Evolutionary conservation across 2,329 filamentous ascomycete genomes (phyloP).

Genomic region (Pseudogymnoascus sp.): DNA sequence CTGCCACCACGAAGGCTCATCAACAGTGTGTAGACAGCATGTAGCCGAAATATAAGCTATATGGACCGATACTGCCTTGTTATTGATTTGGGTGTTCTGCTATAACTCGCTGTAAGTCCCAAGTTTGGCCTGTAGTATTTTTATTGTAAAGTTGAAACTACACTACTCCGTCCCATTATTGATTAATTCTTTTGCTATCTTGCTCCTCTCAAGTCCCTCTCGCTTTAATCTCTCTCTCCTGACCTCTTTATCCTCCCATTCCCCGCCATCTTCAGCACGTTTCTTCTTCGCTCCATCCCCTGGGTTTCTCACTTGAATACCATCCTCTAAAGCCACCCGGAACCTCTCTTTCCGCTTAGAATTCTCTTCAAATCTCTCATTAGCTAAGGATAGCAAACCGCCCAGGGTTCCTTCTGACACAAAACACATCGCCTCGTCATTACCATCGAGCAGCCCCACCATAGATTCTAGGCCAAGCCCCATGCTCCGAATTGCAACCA

Average conservation of each 20-base stretch:
- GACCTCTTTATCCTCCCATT: conserved; percentile 48
- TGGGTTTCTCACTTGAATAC: conserved; percentile 16
- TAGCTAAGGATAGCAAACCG: conserved; percentile 61
- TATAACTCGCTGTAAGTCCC: background rate
- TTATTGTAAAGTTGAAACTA: background rate
- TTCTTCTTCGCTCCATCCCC: conserved; percentile 16
- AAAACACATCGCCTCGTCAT: conserved; percentile 40
- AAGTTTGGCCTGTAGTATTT: background rate
- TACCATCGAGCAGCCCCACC: conserved; percentile 44
- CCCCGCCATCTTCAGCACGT: conserved; percentile 32
- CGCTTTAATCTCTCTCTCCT: conserved; percentile 49
- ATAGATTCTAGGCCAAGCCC: conserved; percentile 77
- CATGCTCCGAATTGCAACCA: conserved; percentile 79
- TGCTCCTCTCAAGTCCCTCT: conserved; percentile 48
- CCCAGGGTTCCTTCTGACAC: conserved; percentile 63
- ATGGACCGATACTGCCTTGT: background rate
- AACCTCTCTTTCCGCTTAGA: conserved; percentile 61
- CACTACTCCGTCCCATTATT: background rate
- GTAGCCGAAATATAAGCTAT: conserved; percentile 3
- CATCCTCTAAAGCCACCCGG: conserved; percentile 33
- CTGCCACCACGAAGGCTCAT: background rate
- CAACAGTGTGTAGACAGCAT: conserved; percentile 6
- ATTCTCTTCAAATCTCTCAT: conserved; percentile 68
- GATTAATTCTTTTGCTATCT: background rate
- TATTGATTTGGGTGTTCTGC: background rate